Evolutionary conservation across 148 eudicot genomes (phyloP).

Genomic region (Camellia granthamiana): DNA sequence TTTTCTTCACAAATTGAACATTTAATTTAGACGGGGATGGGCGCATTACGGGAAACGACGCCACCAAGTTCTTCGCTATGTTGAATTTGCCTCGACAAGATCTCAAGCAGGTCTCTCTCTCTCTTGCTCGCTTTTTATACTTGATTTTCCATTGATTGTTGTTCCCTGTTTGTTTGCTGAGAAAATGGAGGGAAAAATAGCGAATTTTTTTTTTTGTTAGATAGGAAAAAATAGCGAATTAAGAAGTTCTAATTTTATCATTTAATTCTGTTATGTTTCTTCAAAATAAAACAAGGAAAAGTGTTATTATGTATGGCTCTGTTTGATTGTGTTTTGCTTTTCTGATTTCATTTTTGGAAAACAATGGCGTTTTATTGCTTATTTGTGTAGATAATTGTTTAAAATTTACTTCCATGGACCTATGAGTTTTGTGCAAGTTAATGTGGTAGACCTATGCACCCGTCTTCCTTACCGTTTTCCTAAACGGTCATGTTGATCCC

Average conservation of each 20-base stretch:
- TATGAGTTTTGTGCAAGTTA: too few relatives aligned
- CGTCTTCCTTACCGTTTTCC: too few relatives aligned
- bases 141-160: neutral
- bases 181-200: neutral
- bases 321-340: neutral
- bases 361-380: neutral
- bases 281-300: too few relatives aligned
- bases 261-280: neutral
- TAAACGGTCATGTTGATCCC: too few relatives aligned
- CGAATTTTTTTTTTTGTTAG: too few relatives aligned
- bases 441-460: too few relatives aligned
- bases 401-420: neutral
- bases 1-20: neutral
- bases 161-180: neutral
- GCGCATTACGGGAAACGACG: constrained; percentile 62
- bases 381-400: neutral
- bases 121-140: neutral
- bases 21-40: constrained; percentile 57
- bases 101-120: constrained; percentile 50
- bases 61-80: constrained; percentile 58
- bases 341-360: neutral
- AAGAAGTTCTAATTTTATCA: neutral
- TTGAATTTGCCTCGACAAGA: constrained; percentile 55
- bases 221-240: neutral
- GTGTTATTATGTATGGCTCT: too few relatives aligned